Base-by-base conservation (phyloP, 352 stramenopile species). In the Phytophthora vignae region DNA sequence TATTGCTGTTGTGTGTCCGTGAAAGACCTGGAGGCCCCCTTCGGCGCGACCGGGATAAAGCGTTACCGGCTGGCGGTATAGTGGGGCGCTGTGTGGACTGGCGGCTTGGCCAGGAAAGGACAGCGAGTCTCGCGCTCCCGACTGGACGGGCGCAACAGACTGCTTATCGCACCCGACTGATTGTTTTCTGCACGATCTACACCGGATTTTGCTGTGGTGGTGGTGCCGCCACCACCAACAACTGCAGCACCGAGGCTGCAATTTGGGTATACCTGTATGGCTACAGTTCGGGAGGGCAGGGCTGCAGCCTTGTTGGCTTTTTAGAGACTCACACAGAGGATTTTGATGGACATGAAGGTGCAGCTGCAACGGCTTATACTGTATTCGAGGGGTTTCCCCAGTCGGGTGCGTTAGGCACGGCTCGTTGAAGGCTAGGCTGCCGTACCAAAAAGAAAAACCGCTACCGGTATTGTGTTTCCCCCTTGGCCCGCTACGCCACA, bases 1-100 rank as follows among this genome's bases (percentile, higher is more conserved):
- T 74, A 74, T 65, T 66, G 60, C 55, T 65, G 60, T 69, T 74
- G 66, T 72, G 64, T 67, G 65, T 65, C 42, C 31, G 63, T 69
- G 59, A 67, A 36, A 67, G 65, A 73, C 66, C 21, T 64, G 64
- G 48, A 61, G 36, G 12, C 33, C 33, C 55, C 64, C 55, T 33
- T 40, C 33, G 33, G 33, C 33, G 33, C 33, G 33, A 29, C 27
- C 27, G 27, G 27, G 27, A 31, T 31, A 31, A 31, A 40, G 33
- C 33, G 33, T 40, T 40, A 40, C 33, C 33, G 63, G 42, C 50
- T 46, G 27, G 49, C 27, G 38, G 54, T 63, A 64, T 63, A 69
- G 62, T 69, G 53, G 29, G 62, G 53, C 42, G 27, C 38, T 11
- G 60, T 55, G 42, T 64, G 27, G 44, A 64, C 42, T 53, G 22